A percentile compares a stretch with the other conserved stretches of the same genome.
phyloP scores from a whole-genome alignment of 2,329 filamentous ascomycete species.

The Hymenoscyphus occultus region DNA sequence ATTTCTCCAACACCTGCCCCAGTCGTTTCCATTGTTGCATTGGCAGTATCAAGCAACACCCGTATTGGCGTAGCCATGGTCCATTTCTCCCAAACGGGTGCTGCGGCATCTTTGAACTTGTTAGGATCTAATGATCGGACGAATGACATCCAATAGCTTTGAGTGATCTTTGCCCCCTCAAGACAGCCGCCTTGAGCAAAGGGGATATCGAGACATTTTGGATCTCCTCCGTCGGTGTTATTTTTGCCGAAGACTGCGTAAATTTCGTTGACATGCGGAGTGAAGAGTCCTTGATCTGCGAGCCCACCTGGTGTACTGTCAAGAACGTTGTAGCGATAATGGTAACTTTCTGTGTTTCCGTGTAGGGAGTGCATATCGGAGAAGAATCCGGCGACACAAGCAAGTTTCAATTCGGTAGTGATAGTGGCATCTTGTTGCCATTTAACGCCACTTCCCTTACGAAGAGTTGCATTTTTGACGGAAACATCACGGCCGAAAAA shows the following conservation, averaged over 20 bases:
- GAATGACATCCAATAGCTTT: conserved; percentile 73
- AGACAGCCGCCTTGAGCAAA: conserved; percentile 46
- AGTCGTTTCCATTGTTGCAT: conserved; percentile 15
- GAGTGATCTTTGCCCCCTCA: conserved; percentile 56
- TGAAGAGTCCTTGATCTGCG: conserved; percentile 54
- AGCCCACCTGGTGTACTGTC: conserved; percentile 47
- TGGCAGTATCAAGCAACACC: conserved; percentile 7
- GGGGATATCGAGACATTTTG: conserved; percentile 45
- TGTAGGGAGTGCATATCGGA: conserved; percentile 20
- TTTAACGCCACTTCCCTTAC: conserved; percentile 10
- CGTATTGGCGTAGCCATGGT: conserved; percentile 4
- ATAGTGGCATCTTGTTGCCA: conserved; percentile 18
- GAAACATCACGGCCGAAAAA: background rate
- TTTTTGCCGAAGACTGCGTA: conserved; percentile 65
- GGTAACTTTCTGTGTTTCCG: conserved; percentile 48
- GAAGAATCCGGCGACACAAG: conserved; percentile 12
- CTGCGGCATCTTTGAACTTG: conserved; percentile 22
- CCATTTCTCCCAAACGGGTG: conserved; percentile 15
- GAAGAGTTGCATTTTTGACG: background rate
- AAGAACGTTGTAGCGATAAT: conserved; percentile 60
- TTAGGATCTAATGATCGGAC: conserved; percentile 66
- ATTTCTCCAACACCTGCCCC: conserved; percentile 2
- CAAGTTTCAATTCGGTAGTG: conserved; percentile 5
- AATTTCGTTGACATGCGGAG: conserved; percentile 64
- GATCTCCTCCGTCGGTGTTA: conserved; percentile 31